A percentile compares a stretch with the other conserved stretches of the same genome.
Conservation (phyloP, 805 yeast genomes). For the Metschnikowia orientalis region DNA sequence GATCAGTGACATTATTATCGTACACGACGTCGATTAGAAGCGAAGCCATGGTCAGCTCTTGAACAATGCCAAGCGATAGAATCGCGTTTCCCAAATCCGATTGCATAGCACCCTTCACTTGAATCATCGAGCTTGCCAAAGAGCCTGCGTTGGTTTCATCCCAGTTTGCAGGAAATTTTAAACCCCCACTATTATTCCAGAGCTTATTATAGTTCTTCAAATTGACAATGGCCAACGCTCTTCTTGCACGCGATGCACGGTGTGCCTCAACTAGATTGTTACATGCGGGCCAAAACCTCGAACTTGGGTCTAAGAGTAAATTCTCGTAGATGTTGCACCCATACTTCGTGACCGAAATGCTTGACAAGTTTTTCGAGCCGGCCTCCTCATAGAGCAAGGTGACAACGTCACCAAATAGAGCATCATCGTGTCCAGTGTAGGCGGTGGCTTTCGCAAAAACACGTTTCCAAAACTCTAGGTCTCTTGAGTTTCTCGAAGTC, state of each 20-base stretch:
- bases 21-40: constrained; percentile 72
- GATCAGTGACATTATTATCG: constrained; percentile 36
- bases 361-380: constrained; percentile 43
- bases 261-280: constrained; percentile 53
- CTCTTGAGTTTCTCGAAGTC: constrained; percentile 5
- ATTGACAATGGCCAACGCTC: constrained; percentile 70
- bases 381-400: constrained; percentile 50
- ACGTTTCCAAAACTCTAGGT: constrained; percentile 31
- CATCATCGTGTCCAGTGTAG: constrained; percentile 46
- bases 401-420: constrained; percentile 42
- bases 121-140: constrained; percentile 60
- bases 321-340: constrained; percentile 52
- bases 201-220: constrained; percentile 64
- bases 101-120: constrained; percentile 52
- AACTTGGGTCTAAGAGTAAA: constrained; percentile 25
- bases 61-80: constrained; percentile 54
- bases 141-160: constrained; percentile 87
- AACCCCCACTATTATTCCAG: constrained; percentile 31
- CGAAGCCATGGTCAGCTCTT: constrained; percentile 47
- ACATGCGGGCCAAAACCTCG: constrained; percentile 77
- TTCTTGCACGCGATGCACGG: constrained; percentile 56
- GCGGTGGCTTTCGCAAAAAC: constrained; percentile 48
- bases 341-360: constrained; percentile 55
- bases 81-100: constrained; percentile 53
- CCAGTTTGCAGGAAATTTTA: constrained; percentile 41